phyloP scores from a whole-genome alignment of 2,329 filamentous ascomycete genomes.

The Monilinia laxa region DNA sequence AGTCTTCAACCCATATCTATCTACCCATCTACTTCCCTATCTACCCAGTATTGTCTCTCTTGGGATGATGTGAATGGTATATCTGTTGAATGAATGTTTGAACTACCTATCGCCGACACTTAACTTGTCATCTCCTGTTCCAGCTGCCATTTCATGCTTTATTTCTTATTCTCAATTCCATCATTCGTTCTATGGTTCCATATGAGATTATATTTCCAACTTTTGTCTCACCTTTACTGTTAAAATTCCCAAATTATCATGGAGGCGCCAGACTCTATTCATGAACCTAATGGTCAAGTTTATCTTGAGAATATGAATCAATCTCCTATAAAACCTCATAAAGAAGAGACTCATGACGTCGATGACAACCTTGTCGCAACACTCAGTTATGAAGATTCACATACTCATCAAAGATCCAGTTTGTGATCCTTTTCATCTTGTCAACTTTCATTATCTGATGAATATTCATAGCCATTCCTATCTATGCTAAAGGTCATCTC shows the following conservation, averaged over 20 bases:
- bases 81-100: too few relatives aligned
- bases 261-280: not conserved
- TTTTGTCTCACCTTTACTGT: not conserved
- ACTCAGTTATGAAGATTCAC: slow-evolving; percentile 13
- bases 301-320: not conserved
- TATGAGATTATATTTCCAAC: not conserved
- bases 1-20: too few relatives aligned
- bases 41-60: too few relatives aligned
- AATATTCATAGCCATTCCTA: slow-evolving; percentile 14
- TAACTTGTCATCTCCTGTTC: too few relatives aligned
- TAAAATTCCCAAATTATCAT: not conserved
- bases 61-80: too few relatives aligned
- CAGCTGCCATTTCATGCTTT: too few relatives aligned
- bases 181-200: not conserved
- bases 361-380: not conserved
- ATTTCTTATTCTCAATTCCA: too few relatives aligned
- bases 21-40: too few relatives aligned
- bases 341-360: not conserved
- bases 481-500: slow-evolving; percentile 3
- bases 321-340: not conserved
- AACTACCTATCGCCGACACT: too few relatives aligned
- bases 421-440: not conserved
- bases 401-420: slow-evolving; percentile 16
- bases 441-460: slow-evolving; percentile 2
- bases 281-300: not conserved